Conservation (phyloP, 495 filamentous ascomycete genomes). For the Neurospora sublineolata region DNA sequence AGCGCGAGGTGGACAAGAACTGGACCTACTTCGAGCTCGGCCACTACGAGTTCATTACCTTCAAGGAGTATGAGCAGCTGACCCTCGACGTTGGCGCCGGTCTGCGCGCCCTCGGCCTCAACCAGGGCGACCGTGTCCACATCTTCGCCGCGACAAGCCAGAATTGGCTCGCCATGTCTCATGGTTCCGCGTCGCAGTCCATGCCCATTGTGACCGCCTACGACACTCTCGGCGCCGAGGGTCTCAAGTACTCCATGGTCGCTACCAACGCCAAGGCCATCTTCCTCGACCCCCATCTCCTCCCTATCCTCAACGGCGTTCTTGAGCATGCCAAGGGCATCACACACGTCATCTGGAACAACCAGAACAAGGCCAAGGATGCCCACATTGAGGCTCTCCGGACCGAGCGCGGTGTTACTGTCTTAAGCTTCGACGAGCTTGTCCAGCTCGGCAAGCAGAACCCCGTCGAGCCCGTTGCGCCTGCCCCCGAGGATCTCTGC, state of each 20-base stretch:
- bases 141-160: conserved; percentile 83
- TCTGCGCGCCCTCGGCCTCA: conserved; percentile 68
- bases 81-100: conserved; percentile 64
- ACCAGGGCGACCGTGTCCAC: conserved; percentile 63
- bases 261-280: conserved; percentile 80
- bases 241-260: conserved; percentile 78
- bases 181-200: conserved; percentile 44
- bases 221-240: conserved; percentile 91
- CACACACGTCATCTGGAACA: conserved; percentile 83
- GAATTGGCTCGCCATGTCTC: conserved; percentile 62
- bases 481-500: conserved; percentile 75
- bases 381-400: conserved; percentile 72
- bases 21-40: conserved; percentile 95
- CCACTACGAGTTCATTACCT: conserved; percentile 74
- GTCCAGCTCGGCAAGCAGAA: conserved; percentile 74
- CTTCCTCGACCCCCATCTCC: conserved; percentile 78
- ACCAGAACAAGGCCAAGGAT: conserved; percentile 60
- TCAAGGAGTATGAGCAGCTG: conserved; percentile 76
- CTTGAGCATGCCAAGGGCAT: conserved; percentile 70
- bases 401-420: conserved; percentile 55
- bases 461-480: conserved; percentile 68
- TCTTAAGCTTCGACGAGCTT: conserved; percentile 79
- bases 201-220: conserved; percentile 57
- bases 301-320: conserved; percentile 69
- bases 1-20: conserved; percentile 83